These are phyloP conservation scores for Imleria badia DNA, from an alignment of 768 basidiomycete species.

Conservation along the genomic window DNA sequence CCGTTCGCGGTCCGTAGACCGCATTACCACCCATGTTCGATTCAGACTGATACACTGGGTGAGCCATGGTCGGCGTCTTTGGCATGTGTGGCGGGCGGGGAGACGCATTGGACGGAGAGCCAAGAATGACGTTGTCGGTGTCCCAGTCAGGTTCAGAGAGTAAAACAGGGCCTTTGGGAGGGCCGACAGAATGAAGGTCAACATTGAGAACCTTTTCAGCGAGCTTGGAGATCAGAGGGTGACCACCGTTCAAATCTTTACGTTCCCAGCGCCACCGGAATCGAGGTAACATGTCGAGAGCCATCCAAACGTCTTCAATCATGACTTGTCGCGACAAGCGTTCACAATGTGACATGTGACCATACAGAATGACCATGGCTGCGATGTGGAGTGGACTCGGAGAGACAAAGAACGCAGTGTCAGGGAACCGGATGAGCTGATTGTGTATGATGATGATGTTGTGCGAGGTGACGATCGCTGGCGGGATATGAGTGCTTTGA, in stretches of 20 bases:
- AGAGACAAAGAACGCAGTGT: conserved; percentile 86
- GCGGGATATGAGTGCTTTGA: conserved; percentile 3
- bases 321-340: conserved; percentile 62
- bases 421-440: conserved; percentile 79
- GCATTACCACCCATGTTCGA: conserved; percentile 15
- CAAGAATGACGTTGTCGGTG: conserved; percentile 33
- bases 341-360: conserved; percentile 78
- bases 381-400: conserved; percentile 88
- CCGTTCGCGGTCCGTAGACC: conserved; percentile 30
- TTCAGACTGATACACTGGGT: conserved; percentile 35
- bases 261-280: conserved; percentile 94
- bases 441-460: conserved; percentile 85
- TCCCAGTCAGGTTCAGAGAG: conserved; percentile 49
- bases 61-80: conserved; percentile 38
- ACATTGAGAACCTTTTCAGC: conserved; percentile 79
- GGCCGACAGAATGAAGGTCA: conserved; percentile 57
- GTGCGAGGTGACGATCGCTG: conserved; percentile 84
- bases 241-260: conserved; percentile 74
- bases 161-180: conserved; percentile 40
- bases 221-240: conserved; percentile 81
- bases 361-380: conserved; percentile 88
- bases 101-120: conserved; percentile 25
- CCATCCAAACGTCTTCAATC: conserved; percentile 82
- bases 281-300: conserved; percentile 83
- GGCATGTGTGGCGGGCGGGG: conserved; percentile 30